Percentiles rank a stretch among this genome's conserved stretches.
Conservation (phyloP, 495 filamentous ascomycete genomes). For the Apiosordaria backusii region DNA sequence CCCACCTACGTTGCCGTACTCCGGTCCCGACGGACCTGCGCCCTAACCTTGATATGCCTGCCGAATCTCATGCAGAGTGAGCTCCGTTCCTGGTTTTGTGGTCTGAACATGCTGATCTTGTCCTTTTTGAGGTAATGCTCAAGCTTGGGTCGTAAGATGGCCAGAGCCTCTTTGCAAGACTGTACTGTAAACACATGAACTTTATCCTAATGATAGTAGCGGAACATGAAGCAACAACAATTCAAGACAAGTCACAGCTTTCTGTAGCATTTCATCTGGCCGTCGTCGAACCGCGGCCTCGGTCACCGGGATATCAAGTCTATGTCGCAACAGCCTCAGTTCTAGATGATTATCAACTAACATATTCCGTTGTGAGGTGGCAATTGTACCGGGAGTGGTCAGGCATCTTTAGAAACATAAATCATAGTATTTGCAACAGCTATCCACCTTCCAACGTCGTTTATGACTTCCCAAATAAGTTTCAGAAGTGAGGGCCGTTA, state of each 20-base stretch:
- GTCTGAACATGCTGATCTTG: background rate
- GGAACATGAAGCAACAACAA: background rate
- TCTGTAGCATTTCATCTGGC: too few species aligned
- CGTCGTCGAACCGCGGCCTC: too few species aligned
- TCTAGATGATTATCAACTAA: too few species aligned
- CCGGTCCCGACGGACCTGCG: background rate
- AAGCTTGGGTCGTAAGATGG: background rate
- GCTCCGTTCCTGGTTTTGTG: background rate
- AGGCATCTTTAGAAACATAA: too few species aligned
- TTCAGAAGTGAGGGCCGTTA: background rate
- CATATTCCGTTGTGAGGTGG: too few species aligned
- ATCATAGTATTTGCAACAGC: too few species aligned
- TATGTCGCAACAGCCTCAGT: too few species aligned
- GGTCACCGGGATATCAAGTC: too few species aligned
- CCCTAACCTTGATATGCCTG: background rate
- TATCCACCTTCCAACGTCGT: too few species aligned
- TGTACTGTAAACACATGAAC: background rate
- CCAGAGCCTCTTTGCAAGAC: background rate
- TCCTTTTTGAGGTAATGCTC: background rate
- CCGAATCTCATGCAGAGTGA: background rate
- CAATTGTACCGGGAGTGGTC: too few species aligned
- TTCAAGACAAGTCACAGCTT: too few species aligned
- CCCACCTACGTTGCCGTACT: background rate
- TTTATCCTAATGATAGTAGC: background rate
- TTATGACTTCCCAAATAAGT: background rate